Evolutionary conservation across 306 rosid species (phyloP).

Genomic region (Dryas octopetala): DNA sequence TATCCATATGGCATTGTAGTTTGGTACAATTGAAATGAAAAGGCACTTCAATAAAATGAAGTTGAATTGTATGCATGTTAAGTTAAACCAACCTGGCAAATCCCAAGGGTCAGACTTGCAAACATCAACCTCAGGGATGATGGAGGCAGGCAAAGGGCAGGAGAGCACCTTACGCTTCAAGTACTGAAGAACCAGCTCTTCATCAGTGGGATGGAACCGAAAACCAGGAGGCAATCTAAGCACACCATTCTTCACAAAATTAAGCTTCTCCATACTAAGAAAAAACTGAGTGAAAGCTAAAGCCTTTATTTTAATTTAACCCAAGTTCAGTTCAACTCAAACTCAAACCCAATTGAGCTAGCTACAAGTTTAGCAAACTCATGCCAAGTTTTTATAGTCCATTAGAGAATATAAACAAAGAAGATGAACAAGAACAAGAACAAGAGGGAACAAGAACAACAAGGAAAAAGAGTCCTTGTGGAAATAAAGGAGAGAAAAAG

Average conservation of each 20-base stretch:
- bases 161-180: slow-evolving; percentile 75
- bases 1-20: slow-evolving; percentile 5
- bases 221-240: slow-evolving; percentile 90
- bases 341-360: slow-evolving; percentile 11
- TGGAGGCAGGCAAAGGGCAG: slow-evolving; percentile 80
- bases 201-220: slow-evolving; percentile 93
- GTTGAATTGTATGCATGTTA: background rate
- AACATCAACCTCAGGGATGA: slow-evolving; percentile 85
- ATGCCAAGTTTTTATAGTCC: slow-evolving; percentile 26
- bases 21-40: background rate
- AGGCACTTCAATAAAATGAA: background rate
- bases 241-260: slow-evolving; percentile 74
- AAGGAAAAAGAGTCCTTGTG: slow-evolving; percentile 7
- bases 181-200: slow-evolving; percentile 85
- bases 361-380: background rate
- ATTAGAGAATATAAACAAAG: slow-evolving; percentile 13
- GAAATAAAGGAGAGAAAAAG: background rate
- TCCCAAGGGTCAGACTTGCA: slow-evolving; percentile 99
- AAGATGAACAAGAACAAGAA: slow-evolving; percentile 9
- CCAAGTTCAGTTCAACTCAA: background rate
- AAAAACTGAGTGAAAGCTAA: background rate
- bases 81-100: slow-evolving; percentile 66
- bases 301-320: background rate
- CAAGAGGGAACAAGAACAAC: slow-evolving; percentile 24
- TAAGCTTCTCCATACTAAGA: slow-evolving; percentile 48